These are phyloP conservation scores for Pichia exigua DNA, from an alignment of 805 yeast genomes.

Conservation along the genomic window DNA sequence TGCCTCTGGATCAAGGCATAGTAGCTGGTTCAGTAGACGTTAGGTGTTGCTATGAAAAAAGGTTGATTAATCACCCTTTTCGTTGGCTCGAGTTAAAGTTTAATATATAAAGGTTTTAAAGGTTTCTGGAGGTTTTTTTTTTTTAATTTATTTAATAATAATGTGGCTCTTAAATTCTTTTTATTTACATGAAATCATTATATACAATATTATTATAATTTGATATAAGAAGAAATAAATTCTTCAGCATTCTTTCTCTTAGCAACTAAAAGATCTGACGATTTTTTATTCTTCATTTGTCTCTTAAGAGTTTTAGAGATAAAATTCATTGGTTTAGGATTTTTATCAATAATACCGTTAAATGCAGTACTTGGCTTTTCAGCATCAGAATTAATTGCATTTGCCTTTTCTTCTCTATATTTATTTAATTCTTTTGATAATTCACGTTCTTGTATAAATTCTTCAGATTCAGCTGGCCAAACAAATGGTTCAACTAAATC, in stretches of 20 bases:
- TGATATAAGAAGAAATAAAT: constrained; percentile 25
- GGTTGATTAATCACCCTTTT: background rate
- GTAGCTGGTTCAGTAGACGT: constrained; percentile 5
- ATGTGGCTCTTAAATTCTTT: background rate
- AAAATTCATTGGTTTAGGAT: constrained; percentile 57
- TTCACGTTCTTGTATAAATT: constrained; percentile 25
- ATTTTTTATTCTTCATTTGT: constrained; percentile 39
- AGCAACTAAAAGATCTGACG: constrained; percentile 24
- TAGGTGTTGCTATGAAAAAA: background rate
- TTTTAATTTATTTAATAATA: background rate
- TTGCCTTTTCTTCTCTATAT: constrained; percentile 43
- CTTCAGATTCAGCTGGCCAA: constrained; percentile 69
- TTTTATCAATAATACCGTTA: constrained; percentile 54
- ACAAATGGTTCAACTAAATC: constrained; percentile 94
- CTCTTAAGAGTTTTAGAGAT: constrained; percentile 43
- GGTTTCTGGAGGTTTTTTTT: background rate
- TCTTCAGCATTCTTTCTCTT: constrained; percentile 25
- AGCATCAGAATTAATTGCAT: constrained; percentile 55
- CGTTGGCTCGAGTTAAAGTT: background rate
- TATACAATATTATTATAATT: background rate
- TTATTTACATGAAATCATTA: background rate
- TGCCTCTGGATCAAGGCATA: constrained; percentile 1
- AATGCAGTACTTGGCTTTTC: constrained; percentile 63
- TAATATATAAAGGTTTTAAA: background rate
- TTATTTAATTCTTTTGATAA: constrained; percentile 40